Percentiles rank a stretch among this genome's conserved stretches.
These are phyloP conservation scores for Calonectria naviculata DNA, from an alignment of 2,329 filamentous ascomycete genomes.

Conservation along the genomic window DNA sequence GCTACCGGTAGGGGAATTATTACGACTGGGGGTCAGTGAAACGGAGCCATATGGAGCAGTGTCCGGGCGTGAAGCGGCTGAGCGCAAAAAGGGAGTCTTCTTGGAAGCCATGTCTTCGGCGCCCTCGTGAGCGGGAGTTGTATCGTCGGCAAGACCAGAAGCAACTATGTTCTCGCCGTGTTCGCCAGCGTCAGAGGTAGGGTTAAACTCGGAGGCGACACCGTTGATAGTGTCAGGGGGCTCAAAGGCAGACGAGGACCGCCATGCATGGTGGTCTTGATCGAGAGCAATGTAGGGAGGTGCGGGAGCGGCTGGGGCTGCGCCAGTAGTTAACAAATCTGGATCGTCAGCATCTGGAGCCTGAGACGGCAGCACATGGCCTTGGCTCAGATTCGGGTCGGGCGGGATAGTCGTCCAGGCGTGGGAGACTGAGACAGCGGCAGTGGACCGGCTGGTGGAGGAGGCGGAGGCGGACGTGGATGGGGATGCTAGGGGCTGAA, in stretches of 20 bases:
- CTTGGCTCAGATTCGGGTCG: constrained; percentile 32
- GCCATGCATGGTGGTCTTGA: constrained; percentile 26
- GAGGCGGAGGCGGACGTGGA: constrained; percentile 30
- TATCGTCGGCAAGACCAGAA: constrained; percentile 33
- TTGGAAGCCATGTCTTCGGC: constrained; percentile 48
- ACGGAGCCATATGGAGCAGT: constrained; percentile 53
- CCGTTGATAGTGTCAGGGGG: constrained; percentile 18
- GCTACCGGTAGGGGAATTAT: constrained; percentile 49
- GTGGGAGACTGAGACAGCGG: constrained; percentile 41
- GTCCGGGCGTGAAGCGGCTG: constrained; percentile 41
- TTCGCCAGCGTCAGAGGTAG: constrained; percentile 9
- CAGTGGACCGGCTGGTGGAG: constrained; percentile 38
- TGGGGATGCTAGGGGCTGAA: constrained; percentile 44
- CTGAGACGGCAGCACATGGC: constrained; percentile 40
- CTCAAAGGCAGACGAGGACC: constrained; percentile 17
- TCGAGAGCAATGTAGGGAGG: constrained; percentile 21
- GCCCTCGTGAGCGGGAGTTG: constrained; percentile 26
- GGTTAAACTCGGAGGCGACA: constrained; percentile 3
- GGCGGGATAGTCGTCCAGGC: constrained; percentile 29
- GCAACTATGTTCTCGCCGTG: constrained; percentile 39
- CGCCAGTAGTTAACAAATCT: constrained; percentile 37
- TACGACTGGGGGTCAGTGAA: constrained; percentile 47
- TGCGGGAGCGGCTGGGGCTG: constrained; percentile 22
- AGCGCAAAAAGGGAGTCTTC: constrained; percentile 50
- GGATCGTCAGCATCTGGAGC: constrained; percentile 36